Conservation (phyloP, 1,284 basidiomycete genomes). For the Ceratorhiza oryzae-sativae region DNA sequence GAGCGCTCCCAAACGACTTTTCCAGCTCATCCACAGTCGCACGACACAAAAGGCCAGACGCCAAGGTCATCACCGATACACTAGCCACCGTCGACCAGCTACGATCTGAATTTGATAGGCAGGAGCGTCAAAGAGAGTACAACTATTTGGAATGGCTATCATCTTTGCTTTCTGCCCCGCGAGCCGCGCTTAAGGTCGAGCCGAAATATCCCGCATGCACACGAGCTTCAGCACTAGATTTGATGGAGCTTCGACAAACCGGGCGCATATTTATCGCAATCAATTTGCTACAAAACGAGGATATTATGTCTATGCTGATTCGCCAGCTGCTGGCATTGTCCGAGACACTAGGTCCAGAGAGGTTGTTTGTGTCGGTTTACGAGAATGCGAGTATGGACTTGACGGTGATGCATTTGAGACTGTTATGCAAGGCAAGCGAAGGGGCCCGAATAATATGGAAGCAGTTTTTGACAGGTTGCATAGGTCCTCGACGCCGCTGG, state of each 20-base stretch:
- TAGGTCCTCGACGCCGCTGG: constrained; percentile 44
- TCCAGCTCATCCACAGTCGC: neutral
- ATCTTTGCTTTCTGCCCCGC: neutral
- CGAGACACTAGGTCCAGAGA: constrained; percentile 43
- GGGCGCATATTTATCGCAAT: constrained; percentile 29
- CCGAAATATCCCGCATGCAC: constrained; percentile 11
- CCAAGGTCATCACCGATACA: neutral
- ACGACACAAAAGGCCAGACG: neutral
- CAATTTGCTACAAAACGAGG: constrained; percentile 38
- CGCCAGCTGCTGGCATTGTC: constrained; percentile 44
- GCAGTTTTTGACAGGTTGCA: constrained; percentile 5
- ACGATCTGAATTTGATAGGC: constrained; percentile 20
- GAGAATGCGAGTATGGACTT: constrained; percentile 48
- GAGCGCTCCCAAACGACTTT: constrained; percentile 27
- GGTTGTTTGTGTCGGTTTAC: constrained; percentile 46
- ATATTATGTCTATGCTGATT: constrained; percentile 46
- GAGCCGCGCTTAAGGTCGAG: neutral
- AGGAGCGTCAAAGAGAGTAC: neutral
- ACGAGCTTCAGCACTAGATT: neutral
- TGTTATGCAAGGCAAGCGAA: constrained; percentile 26
- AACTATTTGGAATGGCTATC: neutral
- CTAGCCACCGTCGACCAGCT: neutral
- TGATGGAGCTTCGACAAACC: neutral
- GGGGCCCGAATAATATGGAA: neutral
- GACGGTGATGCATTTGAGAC: constrained; percentile 40